phyloP scores from a whole-genome alignment of 331 rosid genomes.

The Ulmus americana region DNA sequence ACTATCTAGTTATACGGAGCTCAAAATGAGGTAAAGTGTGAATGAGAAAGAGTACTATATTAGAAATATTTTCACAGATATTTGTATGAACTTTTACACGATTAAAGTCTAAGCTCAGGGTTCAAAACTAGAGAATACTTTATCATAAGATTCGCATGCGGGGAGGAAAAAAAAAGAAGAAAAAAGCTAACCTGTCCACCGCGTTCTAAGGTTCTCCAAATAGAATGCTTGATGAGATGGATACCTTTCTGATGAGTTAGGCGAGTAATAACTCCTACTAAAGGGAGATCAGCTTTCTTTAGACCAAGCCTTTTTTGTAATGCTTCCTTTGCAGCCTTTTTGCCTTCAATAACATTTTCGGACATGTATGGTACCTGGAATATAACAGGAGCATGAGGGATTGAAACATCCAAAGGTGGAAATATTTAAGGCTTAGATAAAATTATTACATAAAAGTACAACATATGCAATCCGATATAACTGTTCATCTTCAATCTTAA shows the following conservation, averaged over 20 bases:
- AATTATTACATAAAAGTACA: background rate
- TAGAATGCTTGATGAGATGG: conserved; percentile 77
- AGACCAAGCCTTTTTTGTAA: conserved; percentile 65
- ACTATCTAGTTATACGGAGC: background rate
- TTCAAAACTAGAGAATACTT: background rate
- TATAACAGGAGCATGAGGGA: conserved; percentile 16
- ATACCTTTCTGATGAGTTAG: conserved; percentile 88
- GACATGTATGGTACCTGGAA: conserved; percentile 62
- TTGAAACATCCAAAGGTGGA: background rate
- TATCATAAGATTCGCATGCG: background rate
- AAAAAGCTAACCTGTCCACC: conserved; percentile 62
- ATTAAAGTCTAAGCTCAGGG: background rate
- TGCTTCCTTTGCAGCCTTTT: conserved; percentile 77
- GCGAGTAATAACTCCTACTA: conserved; percentile 67
- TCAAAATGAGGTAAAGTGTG: background rate
- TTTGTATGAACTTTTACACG: background rate
- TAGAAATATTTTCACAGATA: background rate
- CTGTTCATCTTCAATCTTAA: background rate
- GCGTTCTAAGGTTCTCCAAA: conserved; percentile 57
- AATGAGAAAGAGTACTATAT: background rate
- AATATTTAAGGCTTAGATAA: background rate
- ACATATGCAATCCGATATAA: background rate
- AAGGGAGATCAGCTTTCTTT: conserved; percentile 49
- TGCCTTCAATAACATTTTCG: conserved; percentile 66
- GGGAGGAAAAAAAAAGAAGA: background rate